These are phyloP conservation scores for Claviceps fusiformis DNA, from an alignment of 2,329 filamentous ascomycete species.

Conservation along the genomic window DNA sequence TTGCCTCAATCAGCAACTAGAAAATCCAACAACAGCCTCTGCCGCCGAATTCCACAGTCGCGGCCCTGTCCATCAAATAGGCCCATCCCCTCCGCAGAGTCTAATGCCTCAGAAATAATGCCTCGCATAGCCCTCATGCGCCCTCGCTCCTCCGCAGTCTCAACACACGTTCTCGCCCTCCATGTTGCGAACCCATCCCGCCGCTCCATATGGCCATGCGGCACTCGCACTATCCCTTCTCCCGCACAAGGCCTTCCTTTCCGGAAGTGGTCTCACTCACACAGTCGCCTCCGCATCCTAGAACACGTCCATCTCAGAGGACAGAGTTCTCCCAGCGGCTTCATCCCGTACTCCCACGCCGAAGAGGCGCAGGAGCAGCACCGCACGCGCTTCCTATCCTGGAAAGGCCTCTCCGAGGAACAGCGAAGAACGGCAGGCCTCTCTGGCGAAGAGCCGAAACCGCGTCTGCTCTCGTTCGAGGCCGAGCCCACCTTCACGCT, in stretches of 20 bases:
- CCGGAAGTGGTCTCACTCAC: neutral
- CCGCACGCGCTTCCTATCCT: slow-evolving; percentile 20
- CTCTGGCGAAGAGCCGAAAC: slow-evolving; percentile 26
- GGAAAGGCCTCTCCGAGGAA: slow-evolving; percentile 16
- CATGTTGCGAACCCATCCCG: neutral
- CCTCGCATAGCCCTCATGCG: neutral
- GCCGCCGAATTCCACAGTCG: too few relatives aligned
- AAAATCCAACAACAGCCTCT: too few relatives aligned
- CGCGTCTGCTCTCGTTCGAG: slow-evolving; percentile 70
- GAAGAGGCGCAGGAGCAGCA: slow-evolving; percentile 20
- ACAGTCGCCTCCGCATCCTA: slow-evolving; percentile 10
- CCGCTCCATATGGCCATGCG: neutral
- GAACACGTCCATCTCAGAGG: slow-evolving; percentile 18
- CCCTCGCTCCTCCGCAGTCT: neutral
- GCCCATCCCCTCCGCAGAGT: neutral
- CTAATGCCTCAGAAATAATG: slow-evolving; percentile 4
- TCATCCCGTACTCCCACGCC: slow-evolving; percentile 20
- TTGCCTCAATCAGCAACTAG: too few relatives aligned
- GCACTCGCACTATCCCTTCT: neutral
- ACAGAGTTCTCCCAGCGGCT: slow-evolving; percentile 8
- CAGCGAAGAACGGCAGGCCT: slow-evolving; percentile 5
- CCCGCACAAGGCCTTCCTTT: neutral
- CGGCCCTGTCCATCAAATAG: neutral
- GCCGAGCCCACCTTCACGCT: slow-evolving; percentile 78
- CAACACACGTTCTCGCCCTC: neutral